A percentile compares a stretch with the other conserved stretches of the same genome.
phyloP scores from a whole-genome alignment of 257 asterid genomes.

The Gardenia jasminoides region DNA sequence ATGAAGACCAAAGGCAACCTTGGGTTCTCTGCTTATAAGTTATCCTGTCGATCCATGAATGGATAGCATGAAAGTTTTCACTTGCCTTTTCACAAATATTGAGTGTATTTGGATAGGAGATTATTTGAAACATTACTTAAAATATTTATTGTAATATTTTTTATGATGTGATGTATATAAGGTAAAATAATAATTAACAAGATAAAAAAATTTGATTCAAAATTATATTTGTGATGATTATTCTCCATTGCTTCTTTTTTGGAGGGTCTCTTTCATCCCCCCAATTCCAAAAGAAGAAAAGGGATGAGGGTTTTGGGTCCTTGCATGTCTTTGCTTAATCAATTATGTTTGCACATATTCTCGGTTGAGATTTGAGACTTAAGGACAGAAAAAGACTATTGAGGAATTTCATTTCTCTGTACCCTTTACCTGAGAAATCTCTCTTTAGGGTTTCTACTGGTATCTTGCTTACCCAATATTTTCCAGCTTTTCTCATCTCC shows the following conservation, averaged over 20 bases:
- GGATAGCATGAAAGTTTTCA: not conserved
- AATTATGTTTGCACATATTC: constrained; percentile 2
- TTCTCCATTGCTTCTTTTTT: constrained; percentile 9
- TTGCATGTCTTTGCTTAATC: constrained; percentile 25
- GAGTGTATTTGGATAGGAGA: too few species aligned
- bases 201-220: too few species aligned
- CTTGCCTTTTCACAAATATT: too few species aligned
- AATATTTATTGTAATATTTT: not conserved
- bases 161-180: too few species aligned
- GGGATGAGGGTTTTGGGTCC: constrained; percentile 22
- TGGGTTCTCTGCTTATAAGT: not conserved
- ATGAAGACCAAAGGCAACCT: not conserved
- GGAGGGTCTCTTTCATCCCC: constrained; percentile 18
- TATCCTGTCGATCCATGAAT: constrained; percentile 6
- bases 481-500: constrained; percentile 2
- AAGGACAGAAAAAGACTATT: not conserved
- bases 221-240: too few species aligned
- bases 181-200: too few species aligned
- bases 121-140: too few species aligned
- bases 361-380: constrained; percentile 1
- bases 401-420: not conserved
- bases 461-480: not conserved
- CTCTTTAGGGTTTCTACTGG: constrained; percentile 27
- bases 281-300: constrained; percentile 44
- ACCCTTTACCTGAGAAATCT: not conserved